phyloP scores from a whole-genome alignment of 352 stramenopile genomes.

The Phytopythium chamaehyphon region DNA sequence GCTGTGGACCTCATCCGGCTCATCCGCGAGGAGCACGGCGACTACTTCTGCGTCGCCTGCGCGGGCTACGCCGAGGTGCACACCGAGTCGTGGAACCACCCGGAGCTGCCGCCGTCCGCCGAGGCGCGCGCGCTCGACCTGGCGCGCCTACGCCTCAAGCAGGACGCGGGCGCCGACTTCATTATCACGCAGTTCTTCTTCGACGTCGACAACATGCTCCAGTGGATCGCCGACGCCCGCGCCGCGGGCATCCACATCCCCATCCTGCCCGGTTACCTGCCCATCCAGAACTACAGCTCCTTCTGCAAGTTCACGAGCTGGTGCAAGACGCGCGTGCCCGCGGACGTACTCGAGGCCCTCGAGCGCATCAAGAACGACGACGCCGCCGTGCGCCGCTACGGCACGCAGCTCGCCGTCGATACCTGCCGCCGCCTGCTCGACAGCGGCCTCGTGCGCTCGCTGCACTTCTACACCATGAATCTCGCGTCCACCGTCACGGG shows the following conservation, averaged over 20 bases:
- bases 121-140: slow-evolving; percentile 88
- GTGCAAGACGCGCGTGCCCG: slow-evolving; percentile 95
- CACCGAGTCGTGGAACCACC: slow-evolving; percentile 83
- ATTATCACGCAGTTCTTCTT: slow-evolving; percentile 99
- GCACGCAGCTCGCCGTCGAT: slow-evolving; percentile 92
- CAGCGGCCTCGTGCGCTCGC: slow-evolving; percentile 48
- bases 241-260: slow-evolving; percentile 92
- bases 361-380: slow-evolving; percentile 93
- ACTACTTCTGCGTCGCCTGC: slow-evolving; percentile 96
- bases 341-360: slow-evolving; percentile 73
- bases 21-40: slow-evolving; percentile 94
- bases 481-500: slow-evolving; percentile 83
- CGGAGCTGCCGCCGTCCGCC: slow-evolving; percentile 73
- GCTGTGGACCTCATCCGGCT: slow-evolving; percentile 96
- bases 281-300: slow-evolving; percentile 92
- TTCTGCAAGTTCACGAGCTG: slow-evolving; percentile 99
- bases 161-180: slow-evolving; percentile 96
- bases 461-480: slow-evolving; percentile 97
- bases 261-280: slow-evolving; percentile 93
- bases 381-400: slow-evolving; percentile 91
- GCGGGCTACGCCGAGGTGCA: slow-evolving; percentile 97
- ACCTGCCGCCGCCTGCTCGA: slow-evolving; percentile 91
- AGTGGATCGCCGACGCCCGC: slow-evolving; percentile 94
- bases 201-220: slow-evolving; percentile 94
- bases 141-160: slow-evolving; percentile 96